Conservation (phyloP, 2,329 filamentous ascomycete genomes). For the Pseudocercospora macadamiae region DNA sequence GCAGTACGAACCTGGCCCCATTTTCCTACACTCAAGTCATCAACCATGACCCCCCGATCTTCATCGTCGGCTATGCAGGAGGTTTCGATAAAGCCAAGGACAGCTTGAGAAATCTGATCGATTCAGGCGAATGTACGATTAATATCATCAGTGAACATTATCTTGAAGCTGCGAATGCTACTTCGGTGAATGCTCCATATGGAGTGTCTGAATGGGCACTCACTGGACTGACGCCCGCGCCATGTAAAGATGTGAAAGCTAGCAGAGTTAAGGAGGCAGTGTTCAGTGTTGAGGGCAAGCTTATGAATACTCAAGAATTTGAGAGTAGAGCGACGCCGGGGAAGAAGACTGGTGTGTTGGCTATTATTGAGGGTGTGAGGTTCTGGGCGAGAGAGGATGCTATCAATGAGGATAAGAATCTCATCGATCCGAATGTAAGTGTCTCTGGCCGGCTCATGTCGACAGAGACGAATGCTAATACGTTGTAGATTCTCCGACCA, state of each 20-base stretch:
- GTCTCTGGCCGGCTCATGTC: background rate
- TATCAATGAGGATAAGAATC: constrained; percentile 72
- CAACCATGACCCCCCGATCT: constrained; percentile 83
- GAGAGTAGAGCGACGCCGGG: constrained; percentile 71
- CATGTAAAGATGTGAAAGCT: constrained; percentile 66
- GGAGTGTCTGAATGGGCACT: constrained; percentile 79
- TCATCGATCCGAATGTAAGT: constrained; percentile 71
- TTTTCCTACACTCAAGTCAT: constrained; percentile 87
- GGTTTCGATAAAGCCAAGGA: constrained; percentile 71
- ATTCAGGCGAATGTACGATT: constrained; percentile 72
- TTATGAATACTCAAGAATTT: constrained; percentile 76
- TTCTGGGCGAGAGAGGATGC: constrained; percentile 93
- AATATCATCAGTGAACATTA: constrained; percentile 87
- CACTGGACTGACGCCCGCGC: constrained; percentile 71
- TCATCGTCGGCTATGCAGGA: constrained; percentile 66
- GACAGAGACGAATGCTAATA: constrained; percentile 8
- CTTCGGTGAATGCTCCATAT: constrained; percentile 75
- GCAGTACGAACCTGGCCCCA: constrained; percentile 75
- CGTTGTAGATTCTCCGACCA: constrained; percentile 67
- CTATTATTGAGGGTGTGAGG: constrained; percentile 77
- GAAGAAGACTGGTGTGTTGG: constrained; percentile 73
- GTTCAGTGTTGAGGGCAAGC: constrained; percentile 78
- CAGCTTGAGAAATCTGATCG: constrained; percentile 72
- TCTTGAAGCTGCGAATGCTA: constrained; percentile 84
- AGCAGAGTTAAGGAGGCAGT: constrained; percentile 80